Evolutionary conservation across 1,284 basidiomycete genomes (phyloP).

Genomic region (Tetrapyrgos nigripes): DNA sequence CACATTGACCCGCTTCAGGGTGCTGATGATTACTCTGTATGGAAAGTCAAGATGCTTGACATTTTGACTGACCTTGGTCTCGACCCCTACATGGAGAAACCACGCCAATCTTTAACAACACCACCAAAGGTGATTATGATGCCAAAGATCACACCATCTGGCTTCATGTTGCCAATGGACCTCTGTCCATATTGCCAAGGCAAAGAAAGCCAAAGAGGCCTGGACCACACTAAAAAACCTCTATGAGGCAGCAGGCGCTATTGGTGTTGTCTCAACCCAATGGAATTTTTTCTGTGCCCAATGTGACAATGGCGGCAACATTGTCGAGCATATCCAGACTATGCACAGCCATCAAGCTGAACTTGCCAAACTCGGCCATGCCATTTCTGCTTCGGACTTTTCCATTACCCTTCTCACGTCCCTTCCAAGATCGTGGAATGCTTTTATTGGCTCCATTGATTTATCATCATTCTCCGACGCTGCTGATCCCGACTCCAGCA

Average conservation of each 20-base stretch:
- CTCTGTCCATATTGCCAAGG: slow-evolving; percentile 28
- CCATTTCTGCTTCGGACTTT: slow-evolving; percentile 38
- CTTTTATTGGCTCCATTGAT: slow-evolving; percentile 32
- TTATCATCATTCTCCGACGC: slow-evolving; percentile 22
- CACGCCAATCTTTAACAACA: background rate
- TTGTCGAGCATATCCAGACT: slow-evolving; percentile 36
- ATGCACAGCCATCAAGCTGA: slow-evolving; percentile 28
- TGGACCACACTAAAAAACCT: slow-evolving; percentile 32
- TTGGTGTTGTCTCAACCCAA: slow-evolving; percentile 27
- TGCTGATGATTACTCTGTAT: slow-evolving; percentile 34
- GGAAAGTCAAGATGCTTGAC: slow-evolving; percentile 38
- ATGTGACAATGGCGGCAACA: slow-evolving; percentile 30
- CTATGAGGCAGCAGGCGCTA: slow-evolving; percentile 32
- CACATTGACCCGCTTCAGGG: slow-evolving; percentile 37
- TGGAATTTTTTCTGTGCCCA: slow-evolving; percentile 31
- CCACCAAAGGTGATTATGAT: slow-evolving; percentile 24
- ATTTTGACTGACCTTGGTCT: slow-evolving; percentile 35
- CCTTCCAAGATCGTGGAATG: slow-evolving; percentile 42
- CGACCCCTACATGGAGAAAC: slow-evolving; percentile 23
- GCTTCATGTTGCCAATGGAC: slow-evolving; percentile 25
- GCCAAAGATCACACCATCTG: slow-evolving; percentile 28
- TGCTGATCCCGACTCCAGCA: slow-evolving; percentile 17
- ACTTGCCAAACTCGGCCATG: slow-evolving; percentile 17
- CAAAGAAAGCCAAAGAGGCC: slow-evolving; percentile 25
- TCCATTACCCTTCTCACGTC: slow-evolving; percentile 39